Base-by-base conservation (phyloP, 305 asterid genomes). In the Solanum hybrid region DNA sequence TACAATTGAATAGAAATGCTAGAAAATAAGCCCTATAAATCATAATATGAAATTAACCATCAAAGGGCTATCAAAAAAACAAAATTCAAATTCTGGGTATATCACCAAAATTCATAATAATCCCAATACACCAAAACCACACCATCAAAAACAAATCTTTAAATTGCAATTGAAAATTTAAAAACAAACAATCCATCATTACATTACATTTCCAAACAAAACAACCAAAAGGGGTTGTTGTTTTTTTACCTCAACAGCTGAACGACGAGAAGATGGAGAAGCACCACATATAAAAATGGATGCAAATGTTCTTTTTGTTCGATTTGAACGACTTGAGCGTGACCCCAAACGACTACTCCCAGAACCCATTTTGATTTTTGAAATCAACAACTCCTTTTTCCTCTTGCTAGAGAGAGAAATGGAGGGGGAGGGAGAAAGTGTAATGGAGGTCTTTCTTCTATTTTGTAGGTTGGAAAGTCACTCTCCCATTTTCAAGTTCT, bases 231-330 rank as follows among this genome's bases (percentile, higher is more conserved):
- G 85, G 32, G 57, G 32, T 10, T 36, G 1, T 4, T 2, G 11
- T 34, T n/a, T 20, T 20, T 34, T 79, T 79, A 65, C 80, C 89
- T 87, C 65, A 34, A 84, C 3, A 22, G 29, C 76, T 84, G 76
- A 29, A 22, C 76, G 38, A 70, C 77, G 77, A 10, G 77, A 70
- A 29, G 88, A 84, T 14, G 94, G 26, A 5, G 84, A 75, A 61
- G 92, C 91, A 14, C 94, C 94, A 68, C 94, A 92, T 34, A 92
- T 38, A 45, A 91, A 90, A 78, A 92, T 31, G 34, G 93, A 91
- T 38, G 90, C 80, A 31, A 91, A 24, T 87, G 68, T 29, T 87
- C 90, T 90, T 82, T 89, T 92, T 89, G 89, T 89, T 65, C 83
- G 51, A 79, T 80, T 88, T 83, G 92, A 77, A 9, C 84, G 90